Base-by-base conservation (phyloP, 495 filamentous ascomycete genomes). In the Penicillium crystallinum region DNA sequence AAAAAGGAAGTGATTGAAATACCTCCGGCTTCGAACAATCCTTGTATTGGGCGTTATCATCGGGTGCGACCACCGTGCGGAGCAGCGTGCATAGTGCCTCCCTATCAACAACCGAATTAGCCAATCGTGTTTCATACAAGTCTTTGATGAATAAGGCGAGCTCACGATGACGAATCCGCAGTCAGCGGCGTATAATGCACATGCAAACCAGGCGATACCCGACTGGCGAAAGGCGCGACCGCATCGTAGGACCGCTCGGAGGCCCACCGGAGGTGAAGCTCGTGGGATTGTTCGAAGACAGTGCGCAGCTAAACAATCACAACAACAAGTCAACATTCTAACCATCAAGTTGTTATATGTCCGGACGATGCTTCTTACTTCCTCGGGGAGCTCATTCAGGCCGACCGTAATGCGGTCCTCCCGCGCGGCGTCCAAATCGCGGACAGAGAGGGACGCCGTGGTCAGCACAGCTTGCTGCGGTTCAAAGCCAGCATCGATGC, bases 211-310 rank as follows among this genome's bases (percentile, higher is more conserved):
- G 91, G 83, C 6, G 87, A 81, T 29, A 91, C 68, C 53, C 85
- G 80, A 45, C 90, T 86, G 25, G 79, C 67, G 61, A 92, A 87
- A 22, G 93, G 92, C 39, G 83, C 69, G 25, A 84, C 58, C 1
- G 80, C 63, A 29, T 77, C 66, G 59, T 85, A 89, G 2, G 77
- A 55, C 6, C 53, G 55, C 5, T 79, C 69, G 19, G 80, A 82
- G 14, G 83, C 79, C 88, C 90, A 97, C 63, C 89, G 78, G 46
- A 97, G 75, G 67, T 91, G 88, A 29, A 96, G 70, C 63, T 90
- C 86, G 56, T 86, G 83, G 36, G 76, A 79, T 56, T 80, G 73
- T 19, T 79, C 70, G n/a, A 96, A 66, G n/a, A 86, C 69, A 14
- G 74, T 55, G 56, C 73, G 76, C 9, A 95, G 65, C 77, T 86